A percentile compares a stretch with the other conserved stretches of the same genome.
phyloP scores from a whole-genome alignment of 129 eudicot genomes.

The Gnaphalium uliginosum region DNA sequence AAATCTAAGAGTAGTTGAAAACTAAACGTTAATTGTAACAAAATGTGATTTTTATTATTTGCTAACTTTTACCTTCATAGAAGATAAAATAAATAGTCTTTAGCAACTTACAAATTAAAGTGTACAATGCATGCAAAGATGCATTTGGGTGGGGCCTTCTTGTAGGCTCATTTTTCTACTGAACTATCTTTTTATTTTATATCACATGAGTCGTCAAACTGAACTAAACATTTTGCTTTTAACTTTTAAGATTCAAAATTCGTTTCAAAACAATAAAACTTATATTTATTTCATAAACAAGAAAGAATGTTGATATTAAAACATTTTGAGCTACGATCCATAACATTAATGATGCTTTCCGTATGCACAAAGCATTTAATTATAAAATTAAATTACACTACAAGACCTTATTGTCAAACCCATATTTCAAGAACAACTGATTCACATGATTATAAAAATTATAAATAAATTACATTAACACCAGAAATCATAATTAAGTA shows the following conservation, averaged over 20 bases:
- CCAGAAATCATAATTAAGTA: slow-evolving; percentile 1
- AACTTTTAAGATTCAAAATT: neutral
- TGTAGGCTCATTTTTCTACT: neutral
- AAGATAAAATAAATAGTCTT: neutral
- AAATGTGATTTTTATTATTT: neutral
- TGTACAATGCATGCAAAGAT: neutral
- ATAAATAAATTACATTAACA: neutral
- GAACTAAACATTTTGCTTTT: neutral
- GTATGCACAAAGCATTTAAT: slow-evolving; percentile 21
- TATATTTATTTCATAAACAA: neutral
- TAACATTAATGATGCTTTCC: slow-evolving; percentile 33
- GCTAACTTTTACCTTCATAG: neutral
- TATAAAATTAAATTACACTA: slow-evolving; percentile 26
- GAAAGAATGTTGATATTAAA: neutral
- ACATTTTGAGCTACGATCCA: neutral
- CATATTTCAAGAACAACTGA: slow-evolving; percentile 37
- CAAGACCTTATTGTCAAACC: slow-evolving; percentile 41
- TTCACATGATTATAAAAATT: neutral
- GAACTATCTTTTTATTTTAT: too few species aligned
- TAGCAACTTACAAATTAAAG: neutral
- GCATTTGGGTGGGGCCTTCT: neutral
- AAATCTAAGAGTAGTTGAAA: too few species aligned
- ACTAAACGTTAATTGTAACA: too few species aligned
- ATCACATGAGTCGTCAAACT: too few species aligned
- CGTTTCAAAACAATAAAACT: neutral